These are phyloP conservation scores for Trypanosoma platydactyli DNA, from an alignment of 208 protist genomes.

Conservation along the genomic window DNA sequence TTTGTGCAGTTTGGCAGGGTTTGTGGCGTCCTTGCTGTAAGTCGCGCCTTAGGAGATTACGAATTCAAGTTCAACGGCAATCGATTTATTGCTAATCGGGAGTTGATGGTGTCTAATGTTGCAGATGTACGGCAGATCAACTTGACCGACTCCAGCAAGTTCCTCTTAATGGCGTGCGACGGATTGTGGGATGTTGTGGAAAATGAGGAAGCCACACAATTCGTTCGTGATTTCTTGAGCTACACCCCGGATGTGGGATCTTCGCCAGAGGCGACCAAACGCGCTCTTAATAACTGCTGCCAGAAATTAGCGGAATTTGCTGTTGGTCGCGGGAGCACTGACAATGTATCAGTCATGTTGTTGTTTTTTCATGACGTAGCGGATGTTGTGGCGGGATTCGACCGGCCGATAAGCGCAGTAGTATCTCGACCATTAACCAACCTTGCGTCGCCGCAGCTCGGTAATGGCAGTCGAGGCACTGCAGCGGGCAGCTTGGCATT, in stretches of 20 bases:
- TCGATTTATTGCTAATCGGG: constrained; percentile 29
- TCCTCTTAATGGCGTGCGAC: constrained; percentile 84
- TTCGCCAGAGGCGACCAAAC: constrained; percentile 42
- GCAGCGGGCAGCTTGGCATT: background rate
- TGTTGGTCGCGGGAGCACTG: constrained; percentile 74
- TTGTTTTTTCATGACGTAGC: constrained; percentile 84
- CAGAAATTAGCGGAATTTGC: constrained; percentile 83
- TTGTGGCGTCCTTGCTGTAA: constrained; percentile 89
- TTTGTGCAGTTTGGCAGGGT: constrained; percentile 93
- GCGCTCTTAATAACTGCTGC: constrained; percentile 70
- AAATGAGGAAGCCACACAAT: constrained; percentile 83
- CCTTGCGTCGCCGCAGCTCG: constrained; percentile 9
- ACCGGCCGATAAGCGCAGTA: constrained; percentile 5
- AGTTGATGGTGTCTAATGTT: constrained; percentile 82
- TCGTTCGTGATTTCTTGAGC: constrained; percentile 70
- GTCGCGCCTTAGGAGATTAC: constrained; percentile 90
- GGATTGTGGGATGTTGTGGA: constrained; percentile 88
- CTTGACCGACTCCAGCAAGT: constrained; percentile 70
- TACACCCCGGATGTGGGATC: constrained; percentile 73
- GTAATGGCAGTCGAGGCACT: constrained; percentile 4
- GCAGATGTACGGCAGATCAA: constrained; percentile 76
- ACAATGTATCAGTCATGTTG: constrained; percentile 79
- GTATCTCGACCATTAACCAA: background rate
- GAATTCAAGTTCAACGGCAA: constrained; percentile 83
- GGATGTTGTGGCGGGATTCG: constrained; percentile 59